Evolutionary conservation across 73 alveolate genomes (phyloP).

Genomic region (Urostyla sp.): DNA sequence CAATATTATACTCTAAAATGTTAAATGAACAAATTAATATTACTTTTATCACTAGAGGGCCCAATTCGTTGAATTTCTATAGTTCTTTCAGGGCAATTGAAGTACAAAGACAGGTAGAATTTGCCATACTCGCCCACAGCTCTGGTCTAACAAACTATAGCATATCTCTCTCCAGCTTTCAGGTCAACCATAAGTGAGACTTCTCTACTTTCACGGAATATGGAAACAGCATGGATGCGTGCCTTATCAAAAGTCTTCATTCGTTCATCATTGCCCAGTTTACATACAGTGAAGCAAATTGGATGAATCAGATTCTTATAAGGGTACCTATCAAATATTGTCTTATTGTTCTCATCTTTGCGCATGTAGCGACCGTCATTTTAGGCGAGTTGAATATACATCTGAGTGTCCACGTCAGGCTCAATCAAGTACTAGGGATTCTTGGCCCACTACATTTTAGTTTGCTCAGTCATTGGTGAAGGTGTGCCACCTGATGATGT

Average conservation of each 20-base stretch:
- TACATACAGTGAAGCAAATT: slow-evolving; percentile 44
- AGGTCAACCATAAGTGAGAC: slow-evolving; percentile 50
- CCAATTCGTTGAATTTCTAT: not conserved
- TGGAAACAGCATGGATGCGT: slow-evolving; percentile 40
- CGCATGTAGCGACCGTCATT: slow-evolving; percentile 85
- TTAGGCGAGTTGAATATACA: slow-evolving; percentile 86
- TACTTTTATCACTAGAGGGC: not conserved
- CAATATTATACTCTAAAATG: not conserved
- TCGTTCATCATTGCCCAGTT: slow-evolving; percentile 47
- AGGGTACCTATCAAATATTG: slow-evolving; percentile 67
- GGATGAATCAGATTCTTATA: slow-evolving; percentile 57
- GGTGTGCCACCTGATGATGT: slow-evolving; percentile 93
- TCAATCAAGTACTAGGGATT: slow-evolving; percentile 83
- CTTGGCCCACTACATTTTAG: slow-evolving; percentile 70
- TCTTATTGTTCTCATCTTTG: slow-evolving; percentile 7
- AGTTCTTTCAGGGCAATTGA: not conserved
- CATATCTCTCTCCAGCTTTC: slow-evolving; percentile 53
- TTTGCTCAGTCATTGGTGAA: slow-evolving; percentile 65
- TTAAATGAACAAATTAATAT: not conserved
- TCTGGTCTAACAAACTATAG: slow-evolving; percentile 64
- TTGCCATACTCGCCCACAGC: slow-evolving; percentile 60
- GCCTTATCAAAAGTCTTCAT: slow-evolving; percentile 52
- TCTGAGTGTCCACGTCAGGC: slow-evolving; percentile 68
- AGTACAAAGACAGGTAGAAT: slow-evolving; percentile 45
- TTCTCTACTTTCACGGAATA: slow-evolving; percentile 61